Evolutionary conservation across 352 stramenopile species (phyloP).

Genomic region (Phytophthora crassamura): DNA sequence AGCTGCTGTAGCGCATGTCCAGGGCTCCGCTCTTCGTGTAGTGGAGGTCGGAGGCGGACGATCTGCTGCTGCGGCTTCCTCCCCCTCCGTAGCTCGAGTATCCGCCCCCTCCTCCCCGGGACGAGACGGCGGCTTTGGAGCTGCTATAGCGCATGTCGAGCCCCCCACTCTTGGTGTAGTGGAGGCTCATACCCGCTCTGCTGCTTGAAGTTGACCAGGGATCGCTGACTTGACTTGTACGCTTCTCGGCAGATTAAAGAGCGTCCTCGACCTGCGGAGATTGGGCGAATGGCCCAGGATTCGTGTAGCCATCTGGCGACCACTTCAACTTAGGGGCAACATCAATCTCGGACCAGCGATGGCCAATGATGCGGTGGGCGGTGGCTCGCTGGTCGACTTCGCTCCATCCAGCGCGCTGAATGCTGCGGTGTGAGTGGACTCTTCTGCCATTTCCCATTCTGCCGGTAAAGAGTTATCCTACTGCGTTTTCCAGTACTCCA

Average conservation of each 20-base stretch:
- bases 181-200: constrained; percentile 29
- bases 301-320: constrained; percentile 20
- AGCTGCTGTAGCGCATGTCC: constrained; percentile 39
- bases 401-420: neutral
- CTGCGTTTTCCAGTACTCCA: no score
- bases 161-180: constrained; percentile 34
- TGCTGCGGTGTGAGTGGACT: neutral
- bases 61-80: constrained; percentile 3
- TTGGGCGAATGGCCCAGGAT: no score
- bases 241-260: constrained; percentile 8
- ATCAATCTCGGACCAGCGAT: no score
- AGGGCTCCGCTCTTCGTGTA: constrained; percentile 34
- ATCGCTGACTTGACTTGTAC: neutral
- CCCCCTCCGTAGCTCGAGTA: constrained; percentile 15
- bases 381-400: no score
- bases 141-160: constrained; percentile 39
- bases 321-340: constrained; percentile 19
- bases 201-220: no score
- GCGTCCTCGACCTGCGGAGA: no score
- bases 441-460: constrained; percentile 7
- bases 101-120: neutral
- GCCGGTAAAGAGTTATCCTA: no score
- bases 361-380: no score
- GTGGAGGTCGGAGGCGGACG: constrained; percentile 12
- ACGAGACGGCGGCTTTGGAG: constrained; percentile 18